phyloP scores from a whole-genome alignment of 2,329 filamentous ascomycete genomes.

The Calonectria leucothoes region DNA sequence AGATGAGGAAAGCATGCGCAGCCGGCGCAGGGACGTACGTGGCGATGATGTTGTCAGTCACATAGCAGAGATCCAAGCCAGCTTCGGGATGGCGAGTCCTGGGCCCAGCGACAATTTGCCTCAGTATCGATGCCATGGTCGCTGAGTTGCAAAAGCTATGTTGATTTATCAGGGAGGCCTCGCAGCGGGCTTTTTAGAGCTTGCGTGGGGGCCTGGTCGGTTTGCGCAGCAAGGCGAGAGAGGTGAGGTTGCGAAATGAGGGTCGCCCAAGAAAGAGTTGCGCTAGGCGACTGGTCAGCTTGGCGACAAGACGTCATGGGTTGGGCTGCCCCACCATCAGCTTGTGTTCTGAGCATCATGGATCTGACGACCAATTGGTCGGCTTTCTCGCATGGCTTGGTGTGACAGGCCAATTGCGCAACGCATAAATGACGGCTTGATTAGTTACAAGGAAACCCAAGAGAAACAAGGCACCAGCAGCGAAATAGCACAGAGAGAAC shows the following conservation, averaged over 20 bases:
- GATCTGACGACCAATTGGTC: background rate
- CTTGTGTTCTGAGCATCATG: conserved; percentile 6
- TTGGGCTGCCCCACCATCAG: conserved; percentile 18
- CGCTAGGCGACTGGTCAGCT: conserved; percentile 4
- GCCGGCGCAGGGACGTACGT: conserved; percentile 55
- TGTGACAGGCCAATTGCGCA: background rate
- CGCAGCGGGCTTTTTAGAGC: background rate
- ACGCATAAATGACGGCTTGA: background rate
- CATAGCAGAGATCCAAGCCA: conserved; percentile 94
- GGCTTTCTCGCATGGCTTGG: background rate
- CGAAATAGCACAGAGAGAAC: background rate
- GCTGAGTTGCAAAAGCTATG: background rate
- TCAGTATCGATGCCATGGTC: conserved; percentile 79
- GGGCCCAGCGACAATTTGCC: conserved; percentile 91
- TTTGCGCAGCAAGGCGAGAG: background rate
- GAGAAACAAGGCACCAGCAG: background rate
- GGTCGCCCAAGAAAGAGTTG: background rate
- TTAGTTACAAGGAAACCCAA: background rate
- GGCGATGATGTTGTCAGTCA: conserved; percentile 81
- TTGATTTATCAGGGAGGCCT: background rate
- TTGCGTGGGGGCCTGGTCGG: background rate
- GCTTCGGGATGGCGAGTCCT: conserved; percentile 87
- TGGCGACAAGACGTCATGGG: conserved; percentile 38
- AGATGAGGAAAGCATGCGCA: background rate
- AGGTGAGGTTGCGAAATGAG: background rate